These are phyloP conservation scores for Artomyces pyxidatus DNA, from an alignment of 768 basidiomycete species.

Conservation along the genomic window DNA sequence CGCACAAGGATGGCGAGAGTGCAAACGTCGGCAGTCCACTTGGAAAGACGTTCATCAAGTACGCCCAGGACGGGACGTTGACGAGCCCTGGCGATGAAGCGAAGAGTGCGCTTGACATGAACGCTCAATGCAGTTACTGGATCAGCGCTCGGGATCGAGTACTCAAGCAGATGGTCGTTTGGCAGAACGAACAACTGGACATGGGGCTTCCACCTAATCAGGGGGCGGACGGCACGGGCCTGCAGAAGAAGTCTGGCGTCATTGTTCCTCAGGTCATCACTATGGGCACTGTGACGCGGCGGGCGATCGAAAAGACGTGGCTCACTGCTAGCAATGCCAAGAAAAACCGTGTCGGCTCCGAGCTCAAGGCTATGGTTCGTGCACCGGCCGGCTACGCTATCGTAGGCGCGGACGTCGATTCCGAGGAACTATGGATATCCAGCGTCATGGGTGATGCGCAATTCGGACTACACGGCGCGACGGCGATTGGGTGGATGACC, in stretches of 20 bases:
- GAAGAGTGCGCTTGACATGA: constrained; percentile 81
- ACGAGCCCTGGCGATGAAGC: constrained; percentile 78
- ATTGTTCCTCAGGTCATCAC: constrained; percentile 95
- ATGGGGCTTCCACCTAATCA: constrained; percentile 38
- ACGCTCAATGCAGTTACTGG: constrained; percentile 96
- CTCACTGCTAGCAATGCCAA: constrained; percentile 97
- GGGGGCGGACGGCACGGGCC: constrained; percentile 7
- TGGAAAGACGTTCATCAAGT: constrained; percentile 82
- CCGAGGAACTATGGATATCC: constrained; percentile 98
- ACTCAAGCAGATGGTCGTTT: constrained; percentile 87
- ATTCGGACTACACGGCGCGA: constrained; percentile 93
- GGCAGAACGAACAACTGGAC: constrained; percentile 47
- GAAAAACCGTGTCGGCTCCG: constrained; percentile 94
- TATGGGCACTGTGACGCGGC: constrained; percentile 97
- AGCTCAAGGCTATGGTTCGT: constrained; percentile 95
- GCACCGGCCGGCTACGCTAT: constrained; percentile 91
- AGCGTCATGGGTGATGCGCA: constrained; percentile 98
- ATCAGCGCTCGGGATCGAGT: constrained; percentile 90
- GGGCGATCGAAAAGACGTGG: constrained; percentile 98
- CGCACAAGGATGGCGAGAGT: constrained; percentile 91
- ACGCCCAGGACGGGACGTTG: constrained; percentile 79
- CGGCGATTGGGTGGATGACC: constrained; percentile 99
- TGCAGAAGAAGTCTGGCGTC: constrained; percentile 65
- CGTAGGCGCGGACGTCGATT: constrained; percentile 97
- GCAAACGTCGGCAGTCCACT: constrained; percentile 95